Evolutionary conservation across 2,329 filamentous ascomycete genomes (phyloP).

Genomic region (Zymoseptoria passerinii): DNA sequence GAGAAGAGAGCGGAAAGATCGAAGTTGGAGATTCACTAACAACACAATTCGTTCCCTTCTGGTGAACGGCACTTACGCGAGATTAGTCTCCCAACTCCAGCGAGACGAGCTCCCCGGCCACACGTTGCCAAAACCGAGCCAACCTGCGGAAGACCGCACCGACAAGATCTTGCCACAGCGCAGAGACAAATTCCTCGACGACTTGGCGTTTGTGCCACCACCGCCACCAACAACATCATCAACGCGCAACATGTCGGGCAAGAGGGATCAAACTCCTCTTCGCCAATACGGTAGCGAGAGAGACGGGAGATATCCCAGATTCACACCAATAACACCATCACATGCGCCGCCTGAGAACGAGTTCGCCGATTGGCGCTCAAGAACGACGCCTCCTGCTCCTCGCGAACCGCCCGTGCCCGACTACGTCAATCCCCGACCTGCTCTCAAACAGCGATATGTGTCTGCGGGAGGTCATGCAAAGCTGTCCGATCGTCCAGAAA

Average conservation of each 20-base stretch:
- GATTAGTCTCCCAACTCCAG: not conserved
- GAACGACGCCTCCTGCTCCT: not conserved
- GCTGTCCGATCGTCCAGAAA: constrained; percentile 19
- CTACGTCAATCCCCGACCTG: constrained; percentile 16
- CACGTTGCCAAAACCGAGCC: not conserved
- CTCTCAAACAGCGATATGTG: constrained; percentile 22
- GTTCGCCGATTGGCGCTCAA: not conserved
- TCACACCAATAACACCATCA: not conserved
- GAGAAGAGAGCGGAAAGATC: not conserved
- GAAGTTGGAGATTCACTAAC: not conserved
- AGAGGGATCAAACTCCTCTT: not conserved
- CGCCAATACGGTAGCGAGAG: not conserved
- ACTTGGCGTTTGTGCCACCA: not conserved
- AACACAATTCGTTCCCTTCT: not conserved
- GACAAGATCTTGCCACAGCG: not conserved
- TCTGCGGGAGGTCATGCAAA: constrained; percentile 21
- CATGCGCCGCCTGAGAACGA: not conserved
- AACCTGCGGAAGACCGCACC: not conserved
- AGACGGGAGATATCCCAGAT: not conserved
- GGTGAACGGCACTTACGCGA: not conserved
- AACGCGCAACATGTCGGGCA: not conserved
- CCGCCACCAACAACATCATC: not conserved
- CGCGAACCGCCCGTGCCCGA: constrained; percentile 7
- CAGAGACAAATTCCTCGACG: not conserved
- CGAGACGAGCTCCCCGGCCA: not conserved